Base-by-base conservation (phyloP, 371 early-diverging fungal genomes). In the Syncephalastrum racemosum region DNA sequence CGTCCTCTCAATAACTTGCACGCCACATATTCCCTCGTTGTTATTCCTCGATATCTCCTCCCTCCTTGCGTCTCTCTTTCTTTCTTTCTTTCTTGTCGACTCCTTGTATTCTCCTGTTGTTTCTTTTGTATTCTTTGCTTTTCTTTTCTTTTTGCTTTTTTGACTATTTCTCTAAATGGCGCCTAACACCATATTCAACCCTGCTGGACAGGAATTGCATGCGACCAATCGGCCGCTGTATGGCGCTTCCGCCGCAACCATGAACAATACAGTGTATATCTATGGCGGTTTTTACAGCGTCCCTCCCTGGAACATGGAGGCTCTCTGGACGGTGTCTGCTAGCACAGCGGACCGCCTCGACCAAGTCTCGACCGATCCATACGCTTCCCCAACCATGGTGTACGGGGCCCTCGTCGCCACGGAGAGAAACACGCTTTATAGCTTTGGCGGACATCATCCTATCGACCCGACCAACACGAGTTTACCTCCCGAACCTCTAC, bases 241-340 rank as follows among this genome's bases (percentile, higher is more conserved):
- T 51, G 72, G 72, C 36, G 66, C 66, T 4, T 24, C 66, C 0
- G 56, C 62, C 3, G 54, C 63, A 12, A 51, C 50, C 13, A 43
- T 68, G 23, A 63, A 62, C 23, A 49, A 68, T 22, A 71, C 63
- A 16, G 48, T 66, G 0, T 66, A 68, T 41, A 40, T 68, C 16
- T 68, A 68, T 47, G 72, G 72, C 4, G 72, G 72, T n/a, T 66
- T 62, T 42, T 68, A 65, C 41, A 53, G 60, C 13, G 54, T 56
- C 3, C 41, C 72, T 15, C 66, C 72, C 13, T 71, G 68, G 68
- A 63, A 68, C 22, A 68, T 59, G 53, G 72, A 71, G 36, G 68
- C 66, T 1, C 45, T 71, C 15, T 71, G 72, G 72, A 42, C 42
- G 16, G 22, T 71, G 1, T 44, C 64, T 2, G 42, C 58, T 20